phyloP scores from a whole-genome alignment of 2,329 filamentous ascomycete genomes.

The Ceratocystis papillata region DNA sequence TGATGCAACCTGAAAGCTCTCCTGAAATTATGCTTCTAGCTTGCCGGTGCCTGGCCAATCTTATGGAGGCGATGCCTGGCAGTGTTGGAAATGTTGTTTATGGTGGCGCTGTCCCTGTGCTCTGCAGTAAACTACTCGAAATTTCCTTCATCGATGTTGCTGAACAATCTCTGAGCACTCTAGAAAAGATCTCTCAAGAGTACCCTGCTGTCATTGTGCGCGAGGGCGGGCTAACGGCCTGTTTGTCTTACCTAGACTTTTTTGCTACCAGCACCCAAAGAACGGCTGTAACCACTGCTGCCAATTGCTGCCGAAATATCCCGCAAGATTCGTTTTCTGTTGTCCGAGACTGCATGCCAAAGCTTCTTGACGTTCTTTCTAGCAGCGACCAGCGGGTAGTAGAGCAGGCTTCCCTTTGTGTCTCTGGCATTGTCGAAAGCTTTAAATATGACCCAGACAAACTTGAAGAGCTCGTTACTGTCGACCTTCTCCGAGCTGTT shows the following conservation, averaged over 20 bases:
- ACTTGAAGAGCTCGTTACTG: slow-evolving; percentile 83
- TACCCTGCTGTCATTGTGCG: slow-evolving; percentile 92
- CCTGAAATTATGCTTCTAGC: slow-evolving; percentile 95
- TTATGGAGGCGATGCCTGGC: slow-evolving; percentile 92
- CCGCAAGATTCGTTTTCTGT: slow-evolving; percentile 86
- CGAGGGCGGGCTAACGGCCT: slow-evolving; percentile 91
- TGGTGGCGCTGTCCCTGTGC: slow-evolving; percentile 84
- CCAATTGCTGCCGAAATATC: slow-evolving; percentile 96
- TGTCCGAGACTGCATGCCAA: slow-evolving; percentile 93
- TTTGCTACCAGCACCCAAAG: slow-evolving; percentile 95
- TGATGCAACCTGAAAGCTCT: slow-evolving; percentile 86
- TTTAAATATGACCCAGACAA: slow-evolving; percentile 82
- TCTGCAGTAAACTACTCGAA: slow-evolving; percentile 90
- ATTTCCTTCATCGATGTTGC: slow-evolving; percentile 96
- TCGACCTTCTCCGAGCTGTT: slow-evolving; percentile 73
- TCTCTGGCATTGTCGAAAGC: slow-evolving; percentile 91
- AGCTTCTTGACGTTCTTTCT: slow-evolving; percentile 73
- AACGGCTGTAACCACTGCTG: slow-evolving; percentile 91
- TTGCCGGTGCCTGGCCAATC: slow-evolving; percentile 86
- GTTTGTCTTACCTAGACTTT: slow-evolving; percentile 90
- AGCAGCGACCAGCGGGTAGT: slow-evolving; percentile 96
- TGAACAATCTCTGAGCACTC: slow-evolving; percentile 88
- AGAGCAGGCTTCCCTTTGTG: slow-evolving; percentile 89
- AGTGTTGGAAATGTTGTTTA: slow-evolving; percentile 95
- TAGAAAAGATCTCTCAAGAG: slow-evolving; percentile 95